Evolutionary conservation across 768 basidiomycete genomes (phyloP), one percentile per base, ranked within the genome.

Genomic region (Hypsizygus marmoreus): DNA sequence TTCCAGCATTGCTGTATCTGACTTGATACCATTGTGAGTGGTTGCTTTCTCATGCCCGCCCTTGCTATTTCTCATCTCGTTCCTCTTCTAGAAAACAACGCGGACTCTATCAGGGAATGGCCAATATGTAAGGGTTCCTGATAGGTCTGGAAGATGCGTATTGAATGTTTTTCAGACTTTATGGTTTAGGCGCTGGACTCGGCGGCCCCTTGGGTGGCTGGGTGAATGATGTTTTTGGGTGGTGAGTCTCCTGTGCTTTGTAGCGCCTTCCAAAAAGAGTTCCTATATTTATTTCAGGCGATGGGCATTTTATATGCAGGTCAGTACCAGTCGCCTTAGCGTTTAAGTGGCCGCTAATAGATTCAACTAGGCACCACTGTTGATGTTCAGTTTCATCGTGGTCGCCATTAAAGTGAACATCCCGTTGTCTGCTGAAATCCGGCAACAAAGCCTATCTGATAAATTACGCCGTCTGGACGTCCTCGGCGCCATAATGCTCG

Each of bases 91-190:
- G 90, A 57, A 86, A 87, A 61, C 84, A 91, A 50, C 78, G 95
- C 42, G 95, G 92, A 2, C 67, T 95, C 7, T 95, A 93, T 60
- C 95, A 98, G 64, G 94, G 94, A 45, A 76, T 92, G 74, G 84
- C 87, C 25, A 93, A 93, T 61, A 81, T 93, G 90, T 91, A 72
- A 55, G 81, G 61, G n/a, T 47, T 28, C 16, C 31, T 13, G n/a
- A 30, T 19, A 25, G 39, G 43, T 35, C 30, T 32, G 35, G 31
- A 32, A 20, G 25, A 24, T 25, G 10, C 32, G 12, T 5, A 19
- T 32, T 26, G 36, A 37, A 37, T 53, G 6, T 48, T 39, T 28
- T 6, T 54, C 57, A 92, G 90, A 65, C 64, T 91, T 51, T 95
- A 82, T 61, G 94, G 93, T 32, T 70, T 91, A 41, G 94, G 94